Evolutionary conservation across 495 filamentous ascomycete species (phyloP).

Genomic region (Neurospora sp.): DNA sequence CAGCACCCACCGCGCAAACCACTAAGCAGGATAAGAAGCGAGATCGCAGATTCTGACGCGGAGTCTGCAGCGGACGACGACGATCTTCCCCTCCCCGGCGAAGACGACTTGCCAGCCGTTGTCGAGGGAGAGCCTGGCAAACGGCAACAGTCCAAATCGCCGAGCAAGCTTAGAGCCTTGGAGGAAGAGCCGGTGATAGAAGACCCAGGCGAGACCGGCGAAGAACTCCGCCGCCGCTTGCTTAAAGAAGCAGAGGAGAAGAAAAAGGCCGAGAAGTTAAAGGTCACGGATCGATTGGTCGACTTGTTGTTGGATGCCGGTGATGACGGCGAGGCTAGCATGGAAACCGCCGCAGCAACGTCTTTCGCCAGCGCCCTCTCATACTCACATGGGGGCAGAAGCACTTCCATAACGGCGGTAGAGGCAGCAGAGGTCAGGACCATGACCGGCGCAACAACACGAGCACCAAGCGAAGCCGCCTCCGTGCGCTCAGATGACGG

Average conservation of each 20-base stretch:
- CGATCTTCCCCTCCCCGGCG: not conserved
- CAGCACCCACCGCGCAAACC: slow-evolving; percentile 2
- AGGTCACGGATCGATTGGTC: not conserved
- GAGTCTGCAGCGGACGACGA: slow-evolving; percentile 5
- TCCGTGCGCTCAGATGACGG: not conserved
- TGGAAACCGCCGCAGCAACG: not conserved
- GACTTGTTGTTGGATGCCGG: not conserved
- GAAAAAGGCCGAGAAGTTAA: not conserved
- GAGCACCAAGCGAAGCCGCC: not conserved
- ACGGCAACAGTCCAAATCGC: not conserved
- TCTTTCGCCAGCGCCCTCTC: not conserved
- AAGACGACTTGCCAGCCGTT: not conserved
- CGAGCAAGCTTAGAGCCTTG: not conserved
- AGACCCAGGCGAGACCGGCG: not conserved
- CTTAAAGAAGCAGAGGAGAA: not conserved
- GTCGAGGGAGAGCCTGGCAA: not conserved
- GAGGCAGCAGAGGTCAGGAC: not conserved
- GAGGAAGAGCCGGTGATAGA: not conserved
- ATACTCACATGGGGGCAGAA: not conserved
- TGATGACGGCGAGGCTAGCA: not conserved
- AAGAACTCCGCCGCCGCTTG: not conserved
- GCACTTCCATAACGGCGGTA: slow-evolving; percentile 2
- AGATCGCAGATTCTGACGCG: slow-evolving; percentile 35
- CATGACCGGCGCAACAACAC: not conserved
- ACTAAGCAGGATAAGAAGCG: slow-evolving; percentile 19